phyloP scores from a whole-genome alignment of 106 monocot genomes.

The Apostasia ramifera region DNA sequence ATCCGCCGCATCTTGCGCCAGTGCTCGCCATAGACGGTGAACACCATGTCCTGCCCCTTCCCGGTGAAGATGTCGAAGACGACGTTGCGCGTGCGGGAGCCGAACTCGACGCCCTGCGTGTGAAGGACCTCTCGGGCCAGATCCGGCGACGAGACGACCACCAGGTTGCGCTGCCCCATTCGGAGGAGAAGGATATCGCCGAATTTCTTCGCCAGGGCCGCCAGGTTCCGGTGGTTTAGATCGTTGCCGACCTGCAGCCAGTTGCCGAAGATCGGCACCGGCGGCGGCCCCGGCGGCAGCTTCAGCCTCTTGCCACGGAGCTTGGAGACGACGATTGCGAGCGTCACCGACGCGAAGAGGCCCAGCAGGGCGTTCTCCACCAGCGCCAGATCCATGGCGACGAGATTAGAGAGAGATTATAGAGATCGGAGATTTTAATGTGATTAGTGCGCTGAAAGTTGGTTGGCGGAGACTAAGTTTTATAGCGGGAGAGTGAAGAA shows the following conservation, averaged over 20 bases:
- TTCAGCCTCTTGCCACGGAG: slow-evolving; percentile 17
- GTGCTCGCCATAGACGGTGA: slow-evolving; percentile 62
- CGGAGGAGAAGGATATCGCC: slow-evolving; percentile 46
- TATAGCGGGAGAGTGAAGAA: background rate
- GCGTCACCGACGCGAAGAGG: slow-evolving; percentile 28
- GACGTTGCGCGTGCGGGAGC: slow-evolving; percentile 50
- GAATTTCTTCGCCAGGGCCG: slow-evolving; percentile 26
- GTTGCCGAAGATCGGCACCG: slow-evolving; percentile 50
- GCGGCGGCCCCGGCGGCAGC: slow-evolving; percentile 42
- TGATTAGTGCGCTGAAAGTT: background rate
- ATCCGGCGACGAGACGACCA: slow-evolving; percentile 41
- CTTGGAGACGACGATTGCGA: slow-evolving; percentile 32
- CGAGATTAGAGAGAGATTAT: background rate
- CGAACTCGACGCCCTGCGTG: slow-evolving; percentile 60
- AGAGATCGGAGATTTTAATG: background rate
- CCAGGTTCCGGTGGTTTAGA: slow-evolving; percentile 44
- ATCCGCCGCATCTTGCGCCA: slow-evolving; percentile 66
- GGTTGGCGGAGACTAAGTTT: background rate
- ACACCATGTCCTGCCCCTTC: slow-evolving; percentile 63
- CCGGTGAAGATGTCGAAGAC: slow-evolving; percentile 60
- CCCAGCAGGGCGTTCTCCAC: slow-evolving; percentile 41
- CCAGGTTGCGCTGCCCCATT: slow-evolving; percentile 44
- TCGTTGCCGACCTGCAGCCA: slow-evolving; percentile 63
- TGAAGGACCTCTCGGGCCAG: slow-evolving; percentile 53
- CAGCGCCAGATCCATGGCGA: slow-evolving; percentile 33